A percentile compares a stretch with the other conserved stretches of the same genome.
These are phyloP conservation scores for Pyrenula aspistea DNA, from an alignment of 495 filamentous ascomycete genomes.

Conservation along the genomic window DNA sequence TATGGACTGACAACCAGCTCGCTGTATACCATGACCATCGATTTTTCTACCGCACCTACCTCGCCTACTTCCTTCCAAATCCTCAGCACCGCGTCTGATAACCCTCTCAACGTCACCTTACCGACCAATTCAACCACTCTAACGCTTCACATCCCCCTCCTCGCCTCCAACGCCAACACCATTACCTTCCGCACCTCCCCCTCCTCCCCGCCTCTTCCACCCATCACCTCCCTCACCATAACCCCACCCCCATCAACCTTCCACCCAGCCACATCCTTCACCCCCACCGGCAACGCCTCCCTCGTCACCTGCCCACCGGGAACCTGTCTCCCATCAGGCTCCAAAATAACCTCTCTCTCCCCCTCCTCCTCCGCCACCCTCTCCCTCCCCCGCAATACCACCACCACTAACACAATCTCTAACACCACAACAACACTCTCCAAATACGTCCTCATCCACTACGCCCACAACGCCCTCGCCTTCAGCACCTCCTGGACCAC, in stretches of 20 bases:
- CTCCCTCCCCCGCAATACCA: slow-evolving; percentile 15
- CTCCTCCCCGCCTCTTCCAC: no score
- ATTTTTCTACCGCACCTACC: slow-evolving; percentile 8
- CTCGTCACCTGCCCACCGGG: no score
- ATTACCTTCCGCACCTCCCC: no score
- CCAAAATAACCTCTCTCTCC: slow-evolving; percentile 25
- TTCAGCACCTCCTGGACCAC: slow-evolving; percentile 26
- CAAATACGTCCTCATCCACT: slow-evolving; percentile 32
- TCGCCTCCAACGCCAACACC: no score
- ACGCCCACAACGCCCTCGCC: slow-evolving; percentile 40
- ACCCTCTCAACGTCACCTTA: slow-evolving; percentile 18
- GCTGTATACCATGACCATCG: slow-evolving; percentile 16
- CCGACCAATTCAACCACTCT: background rate
- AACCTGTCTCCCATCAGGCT: slow-evolving; percentile 28
- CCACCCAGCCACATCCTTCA: slow-evolving; percentile 9
- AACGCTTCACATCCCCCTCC: no score
- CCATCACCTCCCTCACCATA: no score
- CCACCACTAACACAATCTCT: no score
- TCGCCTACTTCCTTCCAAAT: slow-evolving; percentile 7
- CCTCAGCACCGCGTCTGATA: slow-evolving; percentile 19
- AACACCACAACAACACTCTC: slow-evolving; percentile 10
- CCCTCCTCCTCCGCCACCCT: slow-evolving; percentile 13
- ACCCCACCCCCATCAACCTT: no score
- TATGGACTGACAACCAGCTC: slow-evolving; percentile 25
- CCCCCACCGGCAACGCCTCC: no score